Conservation (phyloP, 1,284 basidiomycete genomes). For the Microstroma glucosiphilum region DNA sequence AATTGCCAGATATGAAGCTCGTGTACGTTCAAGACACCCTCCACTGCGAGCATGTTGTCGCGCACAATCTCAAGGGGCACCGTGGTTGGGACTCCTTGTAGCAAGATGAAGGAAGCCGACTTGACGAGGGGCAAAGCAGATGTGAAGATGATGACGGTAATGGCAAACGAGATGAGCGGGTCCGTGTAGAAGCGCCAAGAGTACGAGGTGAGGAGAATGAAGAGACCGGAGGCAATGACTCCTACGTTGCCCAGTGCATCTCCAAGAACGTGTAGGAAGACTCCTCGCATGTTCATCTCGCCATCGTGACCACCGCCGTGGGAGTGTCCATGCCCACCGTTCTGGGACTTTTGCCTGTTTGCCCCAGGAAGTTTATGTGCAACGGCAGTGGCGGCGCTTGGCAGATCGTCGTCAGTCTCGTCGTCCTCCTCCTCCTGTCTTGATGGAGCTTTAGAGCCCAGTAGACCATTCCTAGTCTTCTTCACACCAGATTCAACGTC, state of each 20-base stretch:
- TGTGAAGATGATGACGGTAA: constrained; percentile 93
- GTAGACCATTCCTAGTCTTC: constrained; percentile 14
- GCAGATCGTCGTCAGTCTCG: constrained; percentile 41
- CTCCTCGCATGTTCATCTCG: constrained; percentile 95
- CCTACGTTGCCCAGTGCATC: constrained; percentile 93
- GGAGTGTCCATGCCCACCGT: constrained; percentile 26
- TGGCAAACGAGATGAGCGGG: constrained; percentile 85
- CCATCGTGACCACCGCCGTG: constrained; percentile 53
- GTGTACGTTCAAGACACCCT: constrained; percentile 85
- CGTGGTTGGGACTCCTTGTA: constrained; percentile 87
- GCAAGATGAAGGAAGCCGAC: constrained; percentile 89
- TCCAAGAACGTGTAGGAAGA: constrained; percentile 88
- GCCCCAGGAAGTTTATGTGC: constrained; percentile 20
- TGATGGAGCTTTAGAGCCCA: constrained; percentile 1
- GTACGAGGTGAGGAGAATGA: constrained; percentile 42
- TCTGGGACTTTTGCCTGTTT: constrained; percentile 30
- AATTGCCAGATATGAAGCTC: constrained; percentile 90
- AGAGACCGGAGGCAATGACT: constrained; percentile 84
- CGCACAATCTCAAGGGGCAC: constrained; percentile 83
- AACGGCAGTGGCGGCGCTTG: constrained; percentile 25
- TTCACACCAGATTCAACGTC: constrained; percentile 28
- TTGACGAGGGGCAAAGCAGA: constrained; percentile 88
- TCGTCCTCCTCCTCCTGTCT: constrained; percentile 9
- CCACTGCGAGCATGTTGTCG: constrained; percentile 67
- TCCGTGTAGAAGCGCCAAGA: constrained; percentile 71